Base-by-base conservation (phyloP, 139 green algal genomes). In the Picochlorum sp. region DNA sequence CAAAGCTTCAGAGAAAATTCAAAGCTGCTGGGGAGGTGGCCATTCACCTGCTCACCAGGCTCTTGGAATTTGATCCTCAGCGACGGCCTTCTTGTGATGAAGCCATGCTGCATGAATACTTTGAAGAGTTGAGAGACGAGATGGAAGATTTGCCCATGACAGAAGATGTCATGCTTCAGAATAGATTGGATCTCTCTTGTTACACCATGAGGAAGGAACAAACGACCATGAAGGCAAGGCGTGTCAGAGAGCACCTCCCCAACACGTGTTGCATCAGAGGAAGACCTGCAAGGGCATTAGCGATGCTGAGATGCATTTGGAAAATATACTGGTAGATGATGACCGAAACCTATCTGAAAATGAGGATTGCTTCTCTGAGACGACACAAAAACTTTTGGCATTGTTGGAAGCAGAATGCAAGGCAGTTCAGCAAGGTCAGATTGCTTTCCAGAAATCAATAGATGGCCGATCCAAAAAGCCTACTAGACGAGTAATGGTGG, bases 41-140 rank as follows among this genome's bases (percentile, higher is more conserved):
- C 0, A 71, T 95, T 23, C 85, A 96, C 74, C 77, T 97, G 55
- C 80, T 97, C 44, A 49, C 45, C 6, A 77, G 90, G 18, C 72
- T 97, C 76, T 75, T 97, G 37, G 74, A 79, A 18, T 95, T 97
- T 66, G 91, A 97, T 76, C 90, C 91, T 4, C 60, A 34, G 9
- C 70, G 81, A 11, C 68, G 86, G 15, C 62, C 62, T 52, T 61
- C 24, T 34, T 73, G 77, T 1, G 78, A 88, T 20, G 90, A 96
- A 72, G 88, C 83, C 0, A 69, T 95, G 23, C 50, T 61, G 0
- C 90, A 96, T 63, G 86, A 90, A 62, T 96, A 86, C 75, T 93
- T 96, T 49, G 18, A 54, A 10, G 62, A 23, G 10, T 14, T 52
- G 14, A 20, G 47, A 54, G 47, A 54, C 23, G 47, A 54, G 47